Percentiles rank a stretch among this genome's conserved stretches.
phyloP scores from a whole-genome alignment of 2,329 filamentous ascomycete genomes.

The Botryosphaeria dothidea region DNA sequence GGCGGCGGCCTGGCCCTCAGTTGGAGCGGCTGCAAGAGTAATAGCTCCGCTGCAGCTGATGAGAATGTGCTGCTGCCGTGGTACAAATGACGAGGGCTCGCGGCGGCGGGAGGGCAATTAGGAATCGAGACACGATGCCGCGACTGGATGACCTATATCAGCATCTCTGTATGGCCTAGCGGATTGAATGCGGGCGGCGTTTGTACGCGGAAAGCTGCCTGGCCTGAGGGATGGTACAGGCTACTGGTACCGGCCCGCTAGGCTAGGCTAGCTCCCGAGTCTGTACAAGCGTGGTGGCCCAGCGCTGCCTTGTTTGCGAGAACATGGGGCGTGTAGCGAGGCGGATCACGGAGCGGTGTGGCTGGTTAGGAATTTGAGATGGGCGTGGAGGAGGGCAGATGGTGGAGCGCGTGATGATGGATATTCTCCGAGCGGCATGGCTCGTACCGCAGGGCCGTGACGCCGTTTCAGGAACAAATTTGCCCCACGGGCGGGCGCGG shows the following conservation, averaged over 20 bases:
- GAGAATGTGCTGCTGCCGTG: neutral
- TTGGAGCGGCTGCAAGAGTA: neutral
- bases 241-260: neutral
- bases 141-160: slow-evolving; percentile 17
- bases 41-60: neutral
- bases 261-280: slow-evolving; percentile 3
- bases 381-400: neutral
- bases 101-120: neutral
- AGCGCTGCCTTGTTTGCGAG: neutral
- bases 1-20: neutral
- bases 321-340: neutral
- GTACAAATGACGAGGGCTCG: slow-evolving; percentile 1
- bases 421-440: slow-evolving; percentile 3
- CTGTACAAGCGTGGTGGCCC: slow-evolving; percentile 3
- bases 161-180: neutral
- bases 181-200: neutral
- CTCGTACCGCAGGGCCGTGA: neutral
- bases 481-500: neutral
- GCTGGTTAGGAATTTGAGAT: slow-evolving; percentile 7
- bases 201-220: slow-evolving; percentile 10
- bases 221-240: slow-evolving; percentile 7
- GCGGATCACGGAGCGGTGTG: slow-evolving; percentile 6
- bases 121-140: neutral
- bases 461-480: slow-evolving; percentile 7
- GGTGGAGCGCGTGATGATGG: neutral